These are phyloP conservation scores for Detonula confervacea DNA, from an alignment of 352 stramenopile species.

Conservation along the genomic window DNA sequence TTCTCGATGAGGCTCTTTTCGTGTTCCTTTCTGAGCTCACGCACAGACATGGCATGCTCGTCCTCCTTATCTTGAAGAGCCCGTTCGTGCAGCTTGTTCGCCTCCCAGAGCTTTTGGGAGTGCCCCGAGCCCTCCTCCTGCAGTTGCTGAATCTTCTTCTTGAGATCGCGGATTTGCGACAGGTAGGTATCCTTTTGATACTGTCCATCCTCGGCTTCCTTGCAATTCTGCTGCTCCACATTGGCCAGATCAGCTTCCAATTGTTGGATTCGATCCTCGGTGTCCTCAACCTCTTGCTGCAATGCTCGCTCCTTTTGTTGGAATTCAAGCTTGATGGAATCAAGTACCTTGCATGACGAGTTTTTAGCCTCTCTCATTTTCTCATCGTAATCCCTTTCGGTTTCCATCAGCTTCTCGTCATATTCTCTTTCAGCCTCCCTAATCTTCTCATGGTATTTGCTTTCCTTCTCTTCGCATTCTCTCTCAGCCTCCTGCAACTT, in stretches of 20 bases:
- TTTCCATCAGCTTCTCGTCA: not conserved
- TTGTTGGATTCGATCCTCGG: constrained; percentile 17
- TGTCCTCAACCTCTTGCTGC: not conserved
- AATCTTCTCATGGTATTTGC: not conserved
- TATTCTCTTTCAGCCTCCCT: not conserved
- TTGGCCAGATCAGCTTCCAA: too few species aligned
- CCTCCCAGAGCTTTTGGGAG: constrained; percentile 31
- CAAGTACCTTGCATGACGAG: constrained; percentile 1
- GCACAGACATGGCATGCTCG: constrained; percentile 25
- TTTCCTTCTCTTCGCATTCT: constrained; percentile 6
- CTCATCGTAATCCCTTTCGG: not conserved
- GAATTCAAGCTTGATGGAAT: not conserved
- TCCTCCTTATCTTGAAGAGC: constrained; percentile 49
- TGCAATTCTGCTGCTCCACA: too few species aligned
- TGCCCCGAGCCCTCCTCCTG: constrained; percentile 19
- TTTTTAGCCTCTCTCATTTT: not conserved
- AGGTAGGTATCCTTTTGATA: not conserved
- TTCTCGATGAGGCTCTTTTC: constrained; percentile 34
- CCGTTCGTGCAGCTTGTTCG: constrained; percentile 30
- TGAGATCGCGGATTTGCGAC: constrained; percentile 40
- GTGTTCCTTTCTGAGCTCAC: constrained; percentile 42
- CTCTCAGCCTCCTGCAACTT: not conserved
- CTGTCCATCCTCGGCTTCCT: constrained; percentile 22
- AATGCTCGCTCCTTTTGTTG: constrained; percentile 6
- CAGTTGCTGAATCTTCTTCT: constrained; percentile 35